Evolutionary conservation across 164 flowering plant genomes (phyloP), one percentile per base, ranked within the genome.

Genomic region (Kingdonia uniflora): DNA sequence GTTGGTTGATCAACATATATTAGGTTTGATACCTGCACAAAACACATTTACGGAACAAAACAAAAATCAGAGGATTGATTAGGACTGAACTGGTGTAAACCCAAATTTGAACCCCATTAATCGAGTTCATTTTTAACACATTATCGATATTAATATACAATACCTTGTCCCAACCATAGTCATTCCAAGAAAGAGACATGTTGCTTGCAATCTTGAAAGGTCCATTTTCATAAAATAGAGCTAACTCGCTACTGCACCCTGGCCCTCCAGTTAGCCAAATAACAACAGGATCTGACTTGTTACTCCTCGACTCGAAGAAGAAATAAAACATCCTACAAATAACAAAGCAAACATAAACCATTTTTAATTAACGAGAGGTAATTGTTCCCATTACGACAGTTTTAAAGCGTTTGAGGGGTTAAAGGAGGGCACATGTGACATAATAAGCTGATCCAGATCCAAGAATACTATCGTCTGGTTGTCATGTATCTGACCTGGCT

Each of bases 151-250:
- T 1, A 8, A 40, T 14, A 44, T 7, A 5, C 14, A 40, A 5
- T 69, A 84, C 95, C 95, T 75, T 71, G 67, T 87, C 92, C 95
- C 95, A 87, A 47, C 95, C 95, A 72, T 65, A 81, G 6, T 80
- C 83, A 65, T 87, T 87, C 95, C 87, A 87, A 2, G 52, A n/a
- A 52, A 87, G 89, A 16, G 95, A 80, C 75, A 87, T 10, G 62
- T 87, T 77, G 22, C 74, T 52, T 19, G 87, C 64, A 52, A 84
- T 68, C 0, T 66, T 56, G 59, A 79, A 84, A 63, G 94, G 90
- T 19, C 94, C 94, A 69, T 81, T 82, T 61, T 87, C 90, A 62
- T 77, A 82, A 51, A 85, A 82, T 40, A 85, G 35, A 12, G 94
- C 94, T 42, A 82, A 47, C 57, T 72, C 80, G 59, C 88, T 78